Percentiles rank a stretch among this genome's conserved stretches.
Conservation (phyloP, 2,329 filamentous ascomycete genomes). For the Diaporthe helianthi region DNA sequence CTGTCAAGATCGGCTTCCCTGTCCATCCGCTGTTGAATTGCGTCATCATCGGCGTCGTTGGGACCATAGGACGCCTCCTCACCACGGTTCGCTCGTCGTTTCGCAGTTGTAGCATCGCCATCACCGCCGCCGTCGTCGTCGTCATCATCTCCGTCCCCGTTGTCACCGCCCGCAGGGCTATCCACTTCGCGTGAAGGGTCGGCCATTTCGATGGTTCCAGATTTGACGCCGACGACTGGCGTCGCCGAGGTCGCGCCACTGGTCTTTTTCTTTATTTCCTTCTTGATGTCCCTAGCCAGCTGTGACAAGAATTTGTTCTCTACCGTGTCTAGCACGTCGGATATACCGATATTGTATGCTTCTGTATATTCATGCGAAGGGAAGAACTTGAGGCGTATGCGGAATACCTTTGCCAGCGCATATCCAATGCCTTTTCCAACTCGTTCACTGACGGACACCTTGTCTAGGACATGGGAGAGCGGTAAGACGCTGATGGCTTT, state of each 20-base stretch:
- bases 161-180: slow-evolving; percentile 48
- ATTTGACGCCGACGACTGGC: slow-evolving; percentile 71
- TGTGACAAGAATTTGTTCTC: slow-evolving; percentile 79
- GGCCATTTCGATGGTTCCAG: slow-evolving; percentile 61
- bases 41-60: slow-evolving; percentile 90
- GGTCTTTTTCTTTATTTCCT: slow-evolving; percentile 84
- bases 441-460: slow-evolving; percentile 79
- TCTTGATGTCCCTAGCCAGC: slow-evolving; percentile 73
- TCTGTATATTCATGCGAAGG: slow-evolving; percentile 81
- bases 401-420: slow-evolving; percentile 81
- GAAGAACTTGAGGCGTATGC: slow-evolving; percentile 84
- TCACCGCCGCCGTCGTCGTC: slow-evolving; percentile 79
- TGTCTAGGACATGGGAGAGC: slow-evolving; percentile 83
- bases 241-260: slow-evolving; percentile 71
- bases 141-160: slow-evolving; percentile 65
- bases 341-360: slow-evolving; percentile 82
- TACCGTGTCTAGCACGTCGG: slow-evolving; percentile 81
- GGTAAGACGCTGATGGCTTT: slow-evolving; percentile 91
- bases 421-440: slow-evolving; percentile 75
- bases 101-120: slow-evolving; percentile 77
- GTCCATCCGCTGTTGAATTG: slow-evolving; percentile 70
- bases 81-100: slow-evolving; percentile 75
- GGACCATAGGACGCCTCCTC: slow-evolving; percentile 90
- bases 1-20: slow-evolving; percentile 52
- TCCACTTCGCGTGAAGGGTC: slow-evolving; percentile 44